Evolutionary conservation across 306 rosid genomes (phyloP).

Genomic region (Corylus americana): DNA sequence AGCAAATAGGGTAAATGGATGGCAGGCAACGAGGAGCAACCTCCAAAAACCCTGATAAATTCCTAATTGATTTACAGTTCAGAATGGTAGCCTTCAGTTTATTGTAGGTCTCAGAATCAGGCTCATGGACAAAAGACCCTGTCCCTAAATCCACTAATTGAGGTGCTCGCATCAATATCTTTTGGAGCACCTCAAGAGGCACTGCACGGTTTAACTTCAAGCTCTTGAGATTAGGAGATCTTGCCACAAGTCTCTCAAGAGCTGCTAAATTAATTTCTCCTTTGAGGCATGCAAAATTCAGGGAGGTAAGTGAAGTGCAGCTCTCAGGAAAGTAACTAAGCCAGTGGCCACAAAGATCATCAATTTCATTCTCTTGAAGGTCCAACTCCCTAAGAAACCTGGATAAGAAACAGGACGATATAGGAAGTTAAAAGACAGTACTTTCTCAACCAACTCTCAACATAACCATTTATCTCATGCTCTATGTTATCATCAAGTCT

Average conservation of each 20-base stretch:
- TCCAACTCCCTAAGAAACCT: slow-evolving; percentile 91
- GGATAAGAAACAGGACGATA: background rate
- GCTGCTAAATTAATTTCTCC: slow-evolving; percentile 71
- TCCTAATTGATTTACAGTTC: slow-evolving; percentile 66
- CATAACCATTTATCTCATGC: background rate
- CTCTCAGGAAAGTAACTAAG: slow-evolving; percentile 85
- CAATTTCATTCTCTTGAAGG: slow-evolving; percentile 93
- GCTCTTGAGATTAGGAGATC: slow-evolving; percentile 84
- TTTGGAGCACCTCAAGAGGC: slow-evolving; percentile 61
- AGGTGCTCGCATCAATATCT: slow-evolving; percentile 65
- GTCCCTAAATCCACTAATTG: slow-evolving; percentile 76
- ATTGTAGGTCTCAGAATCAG: slow-evolving; percentile 44
- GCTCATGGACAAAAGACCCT: slow-evolving; percentile 64
- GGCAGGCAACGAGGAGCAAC: slow-evolving; percentile 63
- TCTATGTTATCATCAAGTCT: background rate
- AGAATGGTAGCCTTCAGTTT: slow-evolving; percentile 47
- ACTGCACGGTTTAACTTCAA: slow-evolving; percentile 74
- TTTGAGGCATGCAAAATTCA: slow-evolving; percentile 89
- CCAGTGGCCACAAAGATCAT: slow-evolving; percentile 85
- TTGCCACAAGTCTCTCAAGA: slow-evolving; percentile 83
- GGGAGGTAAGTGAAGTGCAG: slow-evolving; percentile 76
- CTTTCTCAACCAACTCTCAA: background rate
- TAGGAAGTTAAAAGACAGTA: background rate
- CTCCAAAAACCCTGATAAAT: slow-evolving; percentile 88
- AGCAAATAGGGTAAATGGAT: slow-evolving; percentile 65